phyloP scores from a whole-genome alignment of 148 eudicot genomes.

The Persicaria maculosa region DNA sequence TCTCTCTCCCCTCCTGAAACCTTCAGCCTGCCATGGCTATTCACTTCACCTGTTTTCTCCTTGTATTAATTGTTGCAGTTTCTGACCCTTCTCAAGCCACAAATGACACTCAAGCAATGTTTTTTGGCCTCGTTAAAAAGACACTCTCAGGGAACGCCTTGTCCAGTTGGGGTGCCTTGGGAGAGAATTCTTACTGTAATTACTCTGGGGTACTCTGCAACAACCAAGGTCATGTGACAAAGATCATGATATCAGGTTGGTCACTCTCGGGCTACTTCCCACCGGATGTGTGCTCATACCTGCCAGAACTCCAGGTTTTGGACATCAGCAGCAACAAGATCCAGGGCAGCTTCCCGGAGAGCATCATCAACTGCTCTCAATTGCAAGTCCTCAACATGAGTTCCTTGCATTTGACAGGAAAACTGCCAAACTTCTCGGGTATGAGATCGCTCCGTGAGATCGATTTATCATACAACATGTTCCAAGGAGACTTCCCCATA shows the following conservation, averaged over 20 bases:
- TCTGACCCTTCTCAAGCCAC: constrained; percentile 21
- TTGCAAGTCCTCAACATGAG: constrained; percentile 53
- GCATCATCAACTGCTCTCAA: constrained; percentile 51
- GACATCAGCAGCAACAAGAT: constrained; percentile 46
- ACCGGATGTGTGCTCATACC: constrained; percentile 48
- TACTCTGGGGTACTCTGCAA: constrained; percentile 59
- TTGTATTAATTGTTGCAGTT: constrained; percentile 25
- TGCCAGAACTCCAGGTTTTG: constrained; percentile 48
- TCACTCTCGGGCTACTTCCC: constrained; percentile 64
- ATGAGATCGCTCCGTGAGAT: constrained; percentile 40
- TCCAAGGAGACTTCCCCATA: constrained; percentile 62
- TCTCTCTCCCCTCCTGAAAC: constrained; percentile 10
- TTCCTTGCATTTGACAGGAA: constrained; percentile 32
- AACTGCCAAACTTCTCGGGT: constrained; percentile 52
- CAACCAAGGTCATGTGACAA: constrained; percentile 30
- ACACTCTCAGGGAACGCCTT: constrained; percentile 44
- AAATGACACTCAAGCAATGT: constrained; percentile 36
- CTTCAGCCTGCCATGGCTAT: constrained; percentile 36
- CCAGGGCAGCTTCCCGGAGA: constrained; percentile 41
- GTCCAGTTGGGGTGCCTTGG: constrained; percentile 34
- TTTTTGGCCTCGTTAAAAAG: constrained; percentile 51
- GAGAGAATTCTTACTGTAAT: constrained; percentile 35
- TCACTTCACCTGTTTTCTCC: constrained; percentile 18
- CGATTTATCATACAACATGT: constrained; percentile 50
- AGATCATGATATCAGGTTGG: constrained; percentile 43